Conservation (phyloP, 164 flowering plant genomes). For the Vitis cinerea region DNA sequence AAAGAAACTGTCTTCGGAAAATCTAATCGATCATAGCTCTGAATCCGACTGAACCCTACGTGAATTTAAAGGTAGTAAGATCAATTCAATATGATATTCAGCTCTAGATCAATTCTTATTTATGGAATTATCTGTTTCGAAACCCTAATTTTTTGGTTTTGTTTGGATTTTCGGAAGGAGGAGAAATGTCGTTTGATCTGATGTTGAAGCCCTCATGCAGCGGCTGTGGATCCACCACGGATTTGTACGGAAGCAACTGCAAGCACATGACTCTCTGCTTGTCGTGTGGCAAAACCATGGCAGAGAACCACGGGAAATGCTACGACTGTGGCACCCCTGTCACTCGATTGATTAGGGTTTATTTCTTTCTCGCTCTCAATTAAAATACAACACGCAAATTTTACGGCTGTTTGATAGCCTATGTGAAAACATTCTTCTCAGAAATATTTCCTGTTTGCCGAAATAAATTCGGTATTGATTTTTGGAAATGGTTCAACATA, state of each 20-base stretch:
- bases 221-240: slow-evolving; percentile 64
- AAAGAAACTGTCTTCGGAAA: too few relatives aligned
- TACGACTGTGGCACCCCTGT: slow-evolving; percentile 68
- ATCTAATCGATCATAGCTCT: too few relatives aligned
- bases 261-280: slow-evolving; percentile 94
- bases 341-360: slow-evolving; percentile 78
- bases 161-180: neutral
- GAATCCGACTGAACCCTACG: too few relatives aligned
- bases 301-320: slow-evolving; percentile 59
- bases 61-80: too few relatives aligned
- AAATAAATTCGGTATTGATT: neutral
- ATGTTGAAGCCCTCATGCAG: slow-evolving; percentile 67
- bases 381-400: too few relatives aligned
- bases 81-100: too few relatives aligned
- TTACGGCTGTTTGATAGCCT: too few relatives aligned
- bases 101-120: neutral
- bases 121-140: neutral
- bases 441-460: neutral
- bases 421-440: neutral
- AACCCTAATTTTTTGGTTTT: slow-evolving; percentile 4
- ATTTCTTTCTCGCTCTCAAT: neutral
- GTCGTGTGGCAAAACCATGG: slow-evolving; percentile 81
- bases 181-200: slow-evolving; percentile 71
- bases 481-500: neutral
- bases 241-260: slow-evolving; percentile 91